Evolutionary conservation across 1,284 basidiomycete genomes (phyloP).

Genomic region (Cutaneotrichosporon sp.): DNA sequence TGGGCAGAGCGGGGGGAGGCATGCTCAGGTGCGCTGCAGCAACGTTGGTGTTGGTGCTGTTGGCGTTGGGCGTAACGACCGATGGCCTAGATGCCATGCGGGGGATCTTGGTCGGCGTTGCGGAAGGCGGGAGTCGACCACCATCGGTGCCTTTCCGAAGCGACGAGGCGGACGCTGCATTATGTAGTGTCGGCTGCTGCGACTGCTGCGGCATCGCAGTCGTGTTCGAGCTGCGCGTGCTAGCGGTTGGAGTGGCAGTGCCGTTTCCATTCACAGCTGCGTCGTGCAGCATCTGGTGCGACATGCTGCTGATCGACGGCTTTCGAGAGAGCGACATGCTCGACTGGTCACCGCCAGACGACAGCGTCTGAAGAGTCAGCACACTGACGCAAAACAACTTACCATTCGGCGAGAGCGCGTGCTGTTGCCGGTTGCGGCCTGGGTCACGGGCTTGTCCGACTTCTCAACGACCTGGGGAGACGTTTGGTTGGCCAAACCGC

Average conservation of each 20-base stretch:
- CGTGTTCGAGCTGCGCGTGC: too few species aligned
- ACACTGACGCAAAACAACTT: background rate
- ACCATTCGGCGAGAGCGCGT: constrained; percentile 10
- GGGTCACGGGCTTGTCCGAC: constrained; percentile 37
- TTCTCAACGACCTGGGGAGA: constrained; percentile 13
- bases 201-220: too few species aligned
- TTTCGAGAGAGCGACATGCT: constrained; percentile 25
- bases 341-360: constrained; percentile 59
- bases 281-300: background rate
- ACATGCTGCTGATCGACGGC: constrained; percentile 19
- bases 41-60: constrained; percentile 14
- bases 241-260: background rate
- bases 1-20: constrained; percentile 27
- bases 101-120: constrained; percentile 82
- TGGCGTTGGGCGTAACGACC: constrained; percentile 16
- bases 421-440: constrained; percentile 64
- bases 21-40: constrained; percentile 18
- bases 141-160: constrained; percentile 18
- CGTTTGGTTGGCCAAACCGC: constrained; percentile 9
- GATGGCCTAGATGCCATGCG: constrained; percentile 64
- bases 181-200: constrained; percentile 63
- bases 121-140: constrained; percentile 28
- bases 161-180: constrained; percentile 34
- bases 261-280: background rate
- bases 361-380: constrained; percentile 61